Evolutionary conservation across 495 filamentous ascomycete genomes (phyloP).

Genomic region (Schizothecium vesticola): DNA sequence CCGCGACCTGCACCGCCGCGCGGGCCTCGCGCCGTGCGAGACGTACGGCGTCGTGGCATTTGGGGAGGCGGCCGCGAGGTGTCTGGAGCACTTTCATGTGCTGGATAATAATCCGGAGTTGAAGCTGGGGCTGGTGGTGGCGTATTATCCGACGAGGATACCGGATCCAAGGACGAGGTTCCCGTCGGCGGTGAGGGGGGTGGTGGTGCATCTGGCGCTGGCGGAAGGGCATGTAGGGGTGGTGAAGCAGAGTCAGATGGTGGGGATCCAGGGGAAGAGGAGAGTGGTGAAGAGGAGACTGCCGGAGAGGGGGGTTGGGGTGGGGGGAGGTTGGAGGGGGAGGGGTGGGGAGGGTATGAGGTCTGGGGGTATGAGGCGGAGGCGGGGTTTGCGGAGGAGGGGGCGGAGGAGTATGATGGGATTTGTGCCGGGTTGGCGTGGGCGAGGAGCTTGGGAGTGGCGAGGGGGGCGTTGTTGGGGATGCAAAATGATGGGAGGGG

Average conservation of each 20-base stretch:
- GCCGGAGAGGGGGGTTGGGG: conserved; percentile 50
- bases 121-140: conserved; percentile 44
- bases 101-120: conserved; percentile 37
- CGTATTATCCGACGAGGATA: conserved; percentile 44
- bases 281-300: conserved; percentile 42
- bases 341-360: conserved; percentile 24
- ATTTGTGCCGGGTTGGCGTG: conserved; percentile 45
- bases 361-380: conserved; percentile 38
- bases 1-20: conserved; percentile 15
- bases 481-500: background rate
- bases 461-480: conserved; percentile 46
- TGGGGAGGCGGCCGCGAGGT: conserved; percentile 30
- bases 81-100: conserved; percentile 33
- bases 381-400: conserved; percentile 48
- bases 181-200: conserved; percentile 32
- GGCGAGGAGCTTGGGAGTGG: conserved; percentile 40
- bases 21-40: conserved; percentile 28
- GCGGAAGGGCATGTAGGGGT: conserved; percentile 39
- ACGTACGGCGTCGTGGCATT: conserved; percentile 35
- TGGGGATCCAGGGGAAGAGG: conserved; percentile 60
- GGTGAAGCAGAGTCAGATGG: conserved; percentile 43
- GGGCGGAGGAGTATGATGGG: conserved; percentile 46
- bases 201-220: conserved; percentile 42
- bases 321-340: conserved; percentile 36
- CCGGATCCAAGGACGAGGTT: conserved; percentile 39